Conservation (phyloP, 1,139 yeast species). For the Meyerozyma carpophila region DNA sequence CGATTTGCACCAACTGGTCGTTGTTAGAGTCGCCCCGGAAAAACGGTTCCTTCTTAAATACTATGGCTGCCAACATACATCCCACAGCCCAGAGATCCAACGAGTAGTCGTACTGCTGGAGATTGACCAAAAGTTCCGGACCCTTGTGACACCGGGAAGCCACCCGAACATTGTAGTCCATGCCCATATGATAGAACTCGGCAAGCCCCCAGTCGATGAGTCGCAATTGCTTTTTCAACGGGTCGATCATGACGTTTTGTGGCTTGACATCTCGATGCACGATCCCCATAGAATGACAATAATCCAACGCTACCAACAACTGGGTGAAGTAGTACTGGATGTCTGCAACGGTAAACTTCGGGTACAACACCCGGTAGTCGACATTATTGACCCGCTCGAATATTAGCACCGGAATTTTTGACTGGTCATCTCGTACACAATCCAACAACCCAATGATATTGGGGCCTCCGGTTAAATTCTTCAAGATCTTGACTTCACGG, state of each 20-base stretch:
- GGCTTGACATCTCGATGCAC: slow-evolving; percentile 99
- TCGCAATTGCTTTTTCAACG: slow-evolving; percentile 61
- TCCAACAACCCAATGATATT: slow-evolving; percentile 79
- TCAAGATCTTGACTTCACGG: slow-evolving; percentile 88
- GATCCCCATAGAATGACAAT: slow-evolving; percentile 94
- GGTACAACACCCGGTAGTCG: slow-evolving; percentile 86
- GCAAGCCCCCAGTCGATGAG: slow-evolving; percentile 99
- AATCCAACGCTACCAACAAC: slow-evolving; percentile 84
- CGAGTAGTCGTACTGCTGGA: slow-evolving; percentile 90
- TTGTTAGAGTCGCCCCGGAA: slow-evolving; percentile 96
- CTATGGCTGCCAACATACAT: slow-evolving; percentile 96
- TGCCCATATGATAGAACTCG: slow-evolving; percentile 93
- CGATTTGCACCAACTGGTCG: slow-evolving; percentile 93
- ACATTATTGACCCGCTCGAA: slow-evolving; percentile 89
- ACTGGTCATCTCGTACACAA: slow-evolving; percentile 83
- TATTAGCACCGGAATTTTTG: slow-evolving; percentile 88
- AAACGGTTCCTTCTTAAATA: slow-evolving; percentile 93
- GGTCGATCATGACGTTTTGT: slow-evolving; percentile 97
- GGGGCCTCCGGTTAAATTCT: slow-evolving; percentile 82
- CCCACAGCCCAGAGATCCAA: slow-evolving; percentile 97
- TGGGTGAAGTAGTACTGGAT: slow-evolving; percentile 87
- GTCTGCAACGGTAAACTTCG: slow-evolving; percentile 80
- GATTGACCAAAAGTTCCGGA: slow-evolving; percentile 92
- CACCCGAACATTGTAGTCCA: slow-evolving; percentile 93
- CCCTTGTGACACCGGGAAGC: slow-evolving; percentile 98